Conservation (phyloP, 768 basidiomycete species). For the Suillus fuscotomentosus region DNA sequence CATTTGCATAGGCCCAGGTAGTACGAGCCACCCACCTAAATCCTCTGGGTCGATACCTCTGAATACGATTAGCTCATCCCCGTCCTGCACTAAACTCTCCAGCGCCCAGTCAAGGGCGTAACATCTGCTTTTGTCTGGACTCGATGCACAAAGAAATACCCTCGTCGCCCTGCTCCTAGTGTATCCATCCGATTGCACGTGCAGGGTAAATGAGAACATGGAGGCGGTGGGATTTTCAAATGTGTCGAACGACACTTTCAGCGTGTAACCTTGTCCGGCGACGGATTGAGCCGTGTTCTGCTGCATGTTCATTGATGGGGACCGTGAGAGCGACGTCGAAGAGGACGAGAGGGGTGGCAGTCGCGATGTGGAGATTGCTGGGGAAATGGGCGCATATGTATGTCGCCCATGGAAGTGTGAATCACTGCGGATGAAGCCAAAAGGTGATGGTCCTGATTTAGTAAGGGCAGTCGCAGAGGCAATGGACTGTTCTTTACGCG, state of each 20-base stretch:
- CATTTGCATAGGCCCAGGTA: not conserved
- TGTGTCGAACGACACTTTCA: conserved; percentile 78
- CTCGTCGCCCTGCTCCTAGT: conserved; percentile 71
- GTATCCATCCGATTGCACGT: conserved; percentile 83
- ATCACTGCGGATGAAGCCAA: conserved; percentile 82
- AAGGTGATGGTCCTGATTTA: conserved; percentile 59
- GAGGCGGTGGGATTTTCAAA: conserved; percentile 78
- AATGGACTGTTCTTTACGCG: conserved; percentile 91
- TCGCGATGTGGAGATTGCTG: conserved; percentile 65
- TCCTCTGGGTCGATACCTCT: conserved; percentile 89
- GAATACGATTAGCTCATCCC: conserved; percentile 91
- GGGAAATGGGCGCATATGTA: conserved; percentile 86
- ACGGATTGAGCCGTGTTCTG: conserved; percentile 16
- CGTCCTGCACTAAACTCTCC: conserved; percentile 78
- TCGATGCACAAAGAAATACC: conserved; percentile 87
- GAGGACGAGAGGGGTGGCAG: conserved; percentile 15
- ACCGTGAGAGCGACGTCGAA: conserved; percentile 19
- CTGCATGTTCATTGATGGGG: conserved; percentile 10
- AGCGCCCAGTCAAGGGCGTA: conserved; percentile 94
- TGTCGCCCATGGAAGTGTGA: conserved; percentile 95
- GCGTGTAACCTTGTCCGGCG: conserved; percentile 34
- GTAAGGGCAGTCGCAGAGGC: conserved; percentile 57
- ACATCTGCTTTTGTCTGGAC: conserved; percentile 82
- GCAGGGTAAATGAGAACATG: conserved; percentile 88
- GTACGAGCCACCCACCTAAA: conserved; percentile 45